Evolutionary conservation across 2,329 filamentous ascomycete species (phyloP), one percentile per base, ranked within the genome.

Genomic region (Hymenoscyphus albidus): DNA sequence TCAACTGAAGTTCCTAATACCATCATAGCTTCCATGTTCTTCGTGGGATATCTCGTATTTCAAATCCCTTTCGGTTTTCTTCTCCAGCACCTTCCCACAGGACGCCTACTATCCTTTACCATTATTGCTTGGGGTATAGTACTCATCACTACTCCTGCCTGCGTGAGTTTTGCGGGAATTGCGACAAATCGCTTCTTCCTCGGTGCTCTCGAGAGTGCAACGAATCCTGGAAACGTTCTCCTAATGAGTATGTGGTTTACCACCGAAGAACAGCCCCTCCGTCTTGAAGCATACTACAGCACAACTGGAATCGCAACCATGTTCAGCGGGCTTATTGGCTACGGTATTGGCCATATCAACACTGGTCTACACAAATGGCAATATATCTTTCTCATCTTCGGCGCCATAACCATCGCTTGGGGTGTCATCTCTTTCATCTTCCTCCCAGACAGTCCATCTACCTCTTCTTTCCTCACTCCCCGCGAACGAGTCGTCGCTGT

Each of bases 231-330:
- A 48, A 76, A 86, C 38, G 82, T 84, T 40, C 74, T 85, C 1
- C 80, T 85, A 62, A 84, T 82, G 1, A 78, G 79, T 1, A 83
- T 83, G 77, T 85, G 81, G 81, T 84, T 84, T 64, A 81, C 80
- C 66, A 78, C 79, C 65, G 78, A 78, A 2, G 84, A 88, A 68
- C 85, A 87, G 40, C 63, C 84, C 0, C 72, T 60, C 9, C 58
- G 59, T 51, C 83, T 35, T 79, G 85, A n/a, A 64, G 60, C 48
- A 54, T 62, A 58, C 70, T 73, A 61, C 13, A 51, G 40, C 40
- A 57, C 71, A 69, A 48, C 66, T 71, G 61, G 70, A 70, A 40
- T 70, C 72, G 48, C 58, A 70, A 13, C 70, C n/a, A 71, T 73
- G 54, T 61, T 72, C 42, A 71, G 70, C 55, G 71, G 71, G 3